Evolutionary conservation across 495 filamentous ascomycete species (phyloP), one percentile per base, ranked within the genome.

Genomic region (Xylaria venustula): DNA sequence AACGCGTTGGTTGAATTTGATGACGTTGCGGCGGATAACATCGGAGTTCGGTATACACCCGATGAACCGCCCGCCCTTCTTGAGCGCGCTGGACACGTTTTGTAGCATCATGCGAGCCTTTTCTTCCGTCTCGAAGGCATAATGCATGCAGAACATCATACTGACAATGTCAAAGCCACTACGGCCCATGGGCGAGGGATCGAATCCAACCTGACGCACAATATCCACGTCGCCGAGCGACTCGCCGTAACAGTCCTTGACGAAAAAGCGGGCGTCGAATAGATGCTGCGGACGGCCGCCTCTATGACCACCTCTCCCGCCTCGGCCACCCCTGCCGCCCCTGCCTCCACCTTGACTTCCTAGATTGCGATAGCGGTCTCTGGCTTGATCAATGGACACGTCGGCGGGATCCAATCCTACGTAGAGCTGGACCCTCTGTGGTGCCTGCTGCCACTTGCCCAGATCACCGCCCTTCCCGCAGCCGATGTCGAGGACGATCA

Each of bases 91-190:
- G 1, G 94, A 86, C 12, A 98, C 94, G 71, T 98, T 98, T 70
- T 85, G 83, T 51, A 98, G 83, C 94, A 98, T 98, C 54, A 86
- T 88, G 20, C 93, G 84, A 11, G 93, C 88, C 71, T 96, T 95
- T 6, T 81, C 82, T 73, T 98, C 91, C 60, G 79, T 90, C 74
- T 98, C 95, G 66, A 97, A 98, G 0, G 95, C 93, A 70, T 98
- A 98, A 76, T 98, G 94, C 86, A 98, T 96, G 69, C 92, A 93
- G 67, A 98, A 98, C 94, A 98, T 98, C 83, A 95, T 96, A 57
- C 88, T 90, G 48, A 98, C 93, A 12, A 98, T 89, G 71, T 98
- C 95, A 64, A 97, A 98, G 7, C 93, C 92, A 40, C 90, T 88
- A 55, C 67, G 66, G 78, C 88, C 66, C 84, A 83, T 64, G 80